phyloP scores from a whole-genome alignment of 2,329 filamentous ascomycete species.

The Neofusicoccum kwambonambiense region DNA sequence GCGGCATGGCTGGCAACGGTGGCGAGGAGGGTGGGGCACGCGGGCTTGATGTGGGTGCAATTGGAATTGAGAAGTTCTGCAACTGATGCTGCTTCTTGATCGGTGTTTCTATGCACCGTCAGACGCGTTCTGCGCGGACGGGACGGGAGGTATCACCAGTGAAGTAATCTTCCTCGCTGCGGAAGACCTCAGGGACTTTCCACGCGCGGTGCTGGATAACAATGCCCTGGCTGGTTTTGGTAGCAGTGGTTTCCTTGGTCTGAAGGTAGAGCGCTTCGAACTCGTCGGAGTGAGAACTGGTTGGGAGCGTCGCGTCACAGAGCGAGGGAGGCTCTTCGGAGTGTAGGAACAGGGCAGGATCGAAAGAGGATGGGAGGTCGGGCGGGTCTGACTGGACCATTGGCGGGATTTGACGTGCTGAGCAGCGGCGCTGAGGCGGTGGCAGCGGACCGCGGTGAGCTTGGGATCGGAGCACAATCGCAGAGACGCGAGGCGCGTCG shows the following conservation, averaged over 20 bases:
- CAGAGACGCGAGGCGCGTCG: background rate
- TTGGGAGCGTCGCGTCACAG: conserved; percentile 21
- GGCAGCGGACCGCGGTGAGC: conserved; percentile 21
- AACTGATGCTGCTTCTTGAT: conserved; percentile 25
- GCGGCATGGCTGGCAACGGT: conserved; percentile 59
- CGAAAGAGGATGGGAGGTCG: conserved; percentile 46
- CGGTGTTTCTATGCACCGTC: conserved; percentile 31
- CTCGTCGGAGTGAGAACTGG: conserved; percentile 46
- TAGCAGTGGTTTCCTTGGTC: conserved; percentile 40
- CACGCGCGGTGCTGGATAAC: conserved; percentile 55
- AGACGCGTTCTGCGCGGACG: conserved; percentile 24
- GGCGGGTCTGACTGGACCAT: conserved; percentile 5
- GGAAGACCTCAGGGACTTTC: conserved; percentile 47
- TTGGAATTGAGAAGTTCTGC: conserved; percentile 13
- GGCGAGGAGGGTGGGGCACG: conserved; percentile 40
- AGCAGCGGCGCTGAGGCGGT: conserved; percentile 53
- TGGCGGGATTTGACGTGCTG: conserved; percentile 51
- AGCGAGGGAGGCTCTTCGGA: conserved; percentile 40
- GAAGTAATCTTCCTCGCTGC: conserved; percentile 47
- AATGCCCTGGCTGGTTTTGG: conserved; percentile 44
- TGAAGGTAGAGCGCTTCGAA: conserved; percentile 46
- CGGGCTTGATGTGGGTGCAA: conserved; percentile 22
- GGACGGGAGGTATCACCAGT: conserved; percentile 33
- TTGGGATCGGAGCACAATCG: too few species aligned
- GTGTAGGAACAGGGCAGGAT: conserved; percentile 50